A percentile compares a stretch with the other conserved stretches of the same genome.
Conservation (phyloP, 768 basidiomycete species). For the Floccularia luteovirens region DNA sequence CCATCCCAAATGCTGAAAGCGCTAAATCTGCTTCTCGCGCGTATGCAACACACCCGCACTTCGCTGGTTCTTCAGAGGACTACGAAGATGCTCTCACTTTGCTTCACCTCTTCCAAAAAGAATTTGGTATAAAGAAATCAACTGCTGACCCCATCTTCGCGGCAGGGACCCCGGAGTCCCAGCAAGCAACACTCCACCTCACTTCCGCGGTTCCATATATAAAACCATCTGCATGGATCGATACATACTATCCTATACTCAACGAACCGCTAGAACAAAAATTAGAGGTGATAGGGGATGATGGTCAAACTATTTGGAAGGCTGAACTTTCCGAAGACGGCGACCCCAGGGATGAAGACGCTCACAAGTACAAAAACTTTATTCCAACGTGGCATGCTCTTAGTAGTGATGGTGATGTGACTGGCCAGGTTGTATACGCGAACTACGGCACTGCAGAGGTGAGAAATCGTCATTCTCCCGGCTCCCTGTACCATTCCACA, state of each 20-base stretch:
- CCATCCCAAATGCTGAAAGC: conserved; percentile 48
- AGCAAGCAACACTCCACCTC: conserved; percentile 54
- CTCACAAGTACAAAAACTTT: conserved; percentile 54
- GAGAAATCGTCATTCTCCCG: conserved; percentile 3
- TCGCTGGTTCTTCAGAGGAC: conserved; percentile 61
- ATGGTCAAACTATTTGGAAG: conserved; percentile 49
- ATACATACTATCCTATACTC: conserved; percentile 83
- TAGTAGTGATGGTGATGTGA: conserved; percentile 68
- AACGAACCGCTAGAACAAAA: conserved; percentile 69
- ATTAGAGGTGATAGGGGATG: conserved; percentile 55
- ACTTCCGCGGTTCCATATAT: conserved; percentile 32
- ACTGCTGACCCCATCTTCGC: conserved; percentile 50
- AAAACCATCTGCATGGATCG: conserved; percentile 73
- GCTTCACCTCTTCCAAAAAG: conserved; percentile 58
- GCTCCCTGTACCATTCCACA: background rate
- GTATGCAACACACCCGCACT: conserved; percentile 64
- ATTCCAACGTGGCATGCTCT: conserved; percentile 86
- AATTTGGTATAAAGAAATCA: conserved; percentile 45
- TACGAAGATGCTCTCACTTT: conserved; percentile 58
- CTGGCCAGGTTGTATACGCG: conserved; percentile 66
- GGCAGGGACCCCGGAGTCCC: conserved; percentile 63
- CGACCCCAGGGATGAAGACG: conserved; percentile 63
- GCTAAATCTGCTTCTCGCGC: conserved; percentile 49
- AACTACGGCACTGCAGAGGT: conserved; percentile 70
- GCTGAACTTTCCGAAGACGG: conserved; percentile 73